These are phyloP conservation scores for Botrytis elliptica DNA, from an alignment of 2,329 filamentous ascomycete genomes.

Conservation along the genomic window DNA sequence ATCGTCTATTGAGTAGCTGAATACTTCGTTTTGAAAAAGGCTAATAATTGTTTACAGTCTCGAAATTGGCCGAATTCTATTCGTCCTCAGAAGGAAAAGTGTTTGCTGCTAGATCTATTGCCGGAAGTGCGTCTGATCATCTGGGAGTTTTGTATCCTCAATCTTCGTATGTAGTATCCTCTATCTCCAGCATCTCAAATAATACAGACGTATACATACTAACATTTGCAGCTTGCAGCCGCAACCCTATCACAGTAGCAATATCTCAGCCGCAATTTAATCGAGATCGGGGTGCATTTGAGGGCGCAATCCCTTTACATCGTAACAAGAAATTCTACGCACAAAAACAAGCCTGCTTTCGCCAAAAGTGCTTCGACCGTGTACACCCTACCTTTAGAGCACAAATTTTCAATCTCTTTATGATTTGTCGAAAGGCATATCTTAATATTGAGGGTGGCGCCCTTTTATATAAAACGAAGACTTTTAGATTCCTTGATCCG, in stretches of 20 bases:
- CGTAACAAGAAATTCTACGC: background rate
- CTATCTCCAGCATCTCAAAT: no score
- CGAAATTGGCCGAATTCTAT: background rate
- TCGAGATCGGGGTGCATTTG: background rate
- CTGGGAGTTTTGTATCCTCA: background rate
- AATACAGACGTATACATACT: background rate
- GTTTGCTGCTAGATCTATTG: background rate
- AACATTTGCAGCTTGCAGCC: background rate
- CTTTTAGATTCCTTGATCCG: background rate
- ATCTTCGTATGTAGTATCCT: background rate
- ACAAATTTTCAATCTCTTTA: background rate
- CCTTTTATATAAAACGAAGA: background rate
- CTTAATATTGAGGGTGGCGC: background rate
- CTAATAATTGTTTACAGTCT: background rate
- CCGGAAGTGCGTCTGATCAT: background rate
- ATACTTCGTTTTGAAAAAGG: background rate
- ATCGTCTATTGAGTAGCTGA: background rate
- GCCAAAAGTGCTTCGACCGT: background rate
- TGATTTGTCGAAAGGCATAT: conserved; percentile 8
- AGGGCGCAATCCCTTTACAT: no score
- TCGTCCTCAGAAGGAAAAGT: background rate
- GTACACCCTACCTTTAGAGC: background rate
- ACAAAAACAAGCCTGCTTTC: background rate
- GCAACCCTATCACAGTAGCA: background rate
- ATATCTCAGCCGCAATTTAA: background rate